Conservation (phyloP, 306 rosid species). For the Dalbergia oliveri region DNA sequence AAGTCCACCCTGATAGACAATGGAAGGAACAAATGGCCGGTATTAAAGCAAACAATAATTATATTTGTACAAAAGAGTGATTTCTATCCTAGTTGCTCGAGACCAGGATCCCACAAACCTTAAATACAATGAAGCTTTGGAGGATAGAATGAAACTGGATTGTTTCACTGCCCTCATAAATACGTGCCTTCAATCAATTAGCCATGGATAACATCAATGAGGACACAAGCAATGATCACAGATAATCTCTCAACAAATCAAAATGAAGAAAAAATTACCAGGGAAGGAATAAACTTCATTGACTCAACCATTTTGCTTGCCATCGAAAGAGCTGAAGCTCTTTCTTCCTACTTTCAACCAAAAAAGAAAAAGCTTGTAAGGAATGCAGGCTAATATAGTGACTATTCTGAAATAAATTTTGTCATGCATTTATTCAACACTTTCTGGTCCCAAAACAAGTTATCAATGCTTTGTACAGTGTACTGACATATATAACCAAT, state of each 20-base stretch:
- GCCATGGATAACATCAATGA: conserved; percentile 52
- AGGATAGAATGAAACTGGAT: conserved; percentile 81
- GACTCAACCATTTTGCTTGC: conserved; percentile 91
- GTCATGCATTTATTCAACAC: conserved; percentile 33
- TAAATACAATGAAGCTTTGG: conserved; percentile 80
- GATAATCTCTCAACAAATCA: conserved; percentile 36
- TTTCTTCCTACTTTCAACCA: conserved; percentile 77
- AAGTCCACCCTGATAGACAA: conserved; percentile 84
- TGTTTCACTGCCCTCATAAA: conserved; percentile 92
- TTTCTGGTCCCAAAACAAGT: conserved; percentile 36
- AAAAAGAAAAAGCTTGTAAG: conserved; percentile 44
- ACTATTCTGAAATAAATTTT: conserved; percentile 9
- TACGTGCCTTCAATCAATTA: conserved; percentile 73
- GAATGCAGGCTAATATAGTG: conserved; percentile 38
- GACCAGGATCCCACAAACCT: conserved; percentile 68
- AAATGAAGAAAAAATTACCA: conserved; percentile 63
- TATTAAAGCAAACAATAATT: conserved; percentile 35
- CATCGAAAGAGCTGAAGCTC: conserved; percentile 72
- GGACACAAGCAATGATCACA: conserved; percentile 29
- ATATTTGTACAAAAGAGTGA: conserved; percentile 9
- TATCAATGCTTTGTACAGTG: conserved; percentile 33
- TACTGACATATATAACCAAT: conserved; percentile 22
- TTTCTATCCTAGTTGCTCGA: conserved; percentile 24
- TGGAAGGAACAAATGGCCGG: conserved; percentile 33
- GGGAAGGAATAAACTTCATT: conserved; percentile 81